These are phyloP conservation scores for Neurospora cerealis DNA, from an alignment of 495 filamentous ascomycete species.

Conservation along the genomic window DNA sequence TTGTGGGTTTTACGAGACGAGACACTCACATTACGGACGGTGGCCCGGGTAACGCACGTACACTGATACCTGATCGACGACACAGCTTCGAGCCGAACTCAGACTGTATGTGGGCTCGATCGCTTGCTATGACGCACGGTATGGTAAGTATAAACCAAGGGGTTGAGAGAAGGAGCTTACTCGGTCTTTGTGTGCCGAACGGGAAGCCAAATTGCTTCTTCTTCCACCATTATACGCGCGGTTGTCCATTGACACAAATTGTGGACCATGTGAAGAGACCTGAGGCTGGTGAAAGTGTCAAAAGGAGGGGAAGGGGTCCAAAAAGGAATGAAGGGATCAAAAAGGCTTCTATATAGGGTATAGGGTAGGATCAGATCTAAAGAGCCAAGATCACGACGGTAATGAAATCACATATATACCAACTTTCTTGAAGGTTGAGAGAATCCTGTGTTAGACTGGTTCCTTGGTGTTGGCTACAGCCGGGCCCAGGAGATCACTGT, in stretches of 20 bases:
- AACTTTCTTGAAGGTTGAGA: neutral
- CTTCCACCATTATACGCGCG: too few relatives aligned
- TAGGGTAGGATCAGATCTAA: neutral
- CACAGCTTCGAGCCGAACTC: neutral
- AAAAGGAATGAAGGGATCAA: neutral
- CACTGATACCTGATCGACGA: neutral
- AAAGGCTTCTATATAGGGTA: neutral
- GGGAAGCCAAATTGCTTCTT: neutral
- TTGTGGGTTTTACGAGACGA: neutral
- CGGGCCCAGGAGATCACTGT: neutral
- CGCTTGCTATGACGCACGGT: neutral
- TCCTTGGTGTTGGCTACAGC: neutral
- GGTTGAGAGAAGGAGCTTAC: neutral
- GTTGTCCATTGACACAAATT: too few relatives aligned
- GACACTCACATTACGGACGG: neutral
- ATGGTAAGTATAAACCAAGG: neutral
- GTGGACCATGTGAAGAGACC: neutral
- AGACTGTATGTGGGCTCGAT: neutral
- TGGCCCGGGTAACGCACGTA: neutral
- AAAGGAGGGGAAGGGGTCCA: neutral
- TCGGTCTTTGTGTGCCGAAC: neutral
- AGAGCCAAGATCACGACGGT: neutral
- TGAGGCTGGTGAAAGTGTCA: neutral
- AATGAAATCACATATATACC: neutral
- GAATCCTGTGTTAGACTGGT: neutral